Evolutionary conservation across 2,329 filamentous ascomycete species (phyloP).

Genomic region (Laburnicola sp.): DNA sequence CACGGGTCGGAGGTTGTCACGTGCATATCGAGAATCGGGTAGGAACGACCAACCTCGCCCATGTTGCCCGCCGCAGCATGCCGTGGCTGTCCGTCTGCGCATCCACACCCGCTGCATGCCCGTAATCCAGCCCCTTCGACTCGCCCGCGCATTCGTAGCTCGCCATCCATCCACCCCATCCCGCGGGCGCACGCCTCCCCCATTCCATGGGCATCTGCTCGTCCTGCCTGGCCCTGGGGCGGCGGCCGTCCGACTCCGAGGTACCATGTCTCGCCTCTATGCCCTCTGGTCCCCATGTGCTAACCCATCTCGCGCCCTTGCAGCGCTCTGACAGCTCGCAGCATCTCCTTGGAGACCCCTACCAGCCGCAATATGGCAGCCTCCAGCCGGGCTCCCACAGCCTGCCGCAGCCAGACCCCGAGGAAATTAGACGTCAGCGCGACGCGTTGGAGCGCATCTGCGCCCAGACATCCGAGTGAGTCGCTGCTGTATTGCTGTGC

Average conservation of each 20-base stretch:
- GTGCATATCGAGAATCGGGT: no score
- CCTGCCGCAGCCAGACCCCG: slow-evolving; percentile 51
- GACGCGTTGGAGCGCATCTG: slow-evolving; percentile 55
- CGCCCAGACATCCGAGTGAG: slow-evolving; percentile 54
- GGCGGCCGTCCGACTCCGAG: slow-evolving; percentile 49
- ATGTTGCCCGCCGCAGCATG: slow-evolving; percentile 19
- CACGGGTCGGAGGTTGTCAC: slow-evolving; percentile 12
- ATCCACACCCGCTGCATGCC: slow-evolving; percentile 7
- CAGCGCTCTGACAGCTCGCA: slow-evolving; percentile 50
- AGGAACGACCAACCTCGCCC: slow-evolving; percentile 21
- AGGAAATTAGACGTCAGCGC: slow-evolving; percentile 53
- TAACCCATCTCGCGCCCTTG: slow-evolving; percentile 29
- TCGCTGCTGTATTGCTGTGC: slow-evolving; percentile 11
- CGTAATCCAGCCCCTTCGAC: not conserved
- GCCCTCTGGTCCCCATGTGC: slow-evolving; percentile 12
- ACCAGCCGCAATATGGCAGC: slow-evolving; percentile 52
- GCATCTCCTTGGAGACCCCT: slow-evolving; percentile 51
- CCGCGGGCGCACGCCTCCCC: slow-evolving; percentile 3
- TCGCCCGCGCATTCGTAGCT: slow-evolving; percentile 3
- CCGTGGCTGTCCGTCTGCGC: slow-evolving; percentile 11
- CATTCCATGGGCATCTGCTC: slow-evolving; percentile 54
- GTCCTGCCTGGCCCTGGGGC: slow-evolving; percentile 52
- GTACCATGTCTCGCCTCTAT: slow-evolving; percentile 28
- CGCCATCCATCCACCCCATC: not conserved
- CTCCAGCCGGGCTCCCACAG: slow-evolving; percentile 36